Evolutionary conservation across 306 rosid species (phyloP), one percentile per base, ranked within the genome.

Genomic region (Rosa persica): DNA sequence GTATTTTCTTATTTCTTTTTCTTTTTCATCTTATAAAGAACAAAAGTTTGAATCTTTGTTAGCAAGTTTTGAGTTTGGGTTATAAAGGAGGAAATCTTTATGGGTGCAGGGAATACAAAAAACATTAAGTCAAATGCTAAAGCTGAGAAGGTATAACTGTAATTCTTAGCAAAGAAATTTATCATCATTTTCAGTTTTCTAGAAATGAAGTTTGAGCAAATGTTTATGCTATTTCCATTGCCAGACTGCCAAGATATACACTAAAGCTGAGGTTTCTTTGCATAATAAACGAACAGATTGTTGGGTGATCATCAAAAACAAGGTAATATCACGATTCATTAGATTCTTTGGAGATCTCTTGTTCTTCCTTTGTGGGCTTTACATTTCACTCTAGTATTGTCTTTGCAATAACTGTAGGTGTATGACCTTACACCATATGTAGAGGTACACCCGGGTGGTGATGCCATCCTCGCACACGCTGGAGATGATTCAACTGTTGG

Each of bases 371-470:
- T 4, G 2, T 19, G 47, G 23, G 44, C 0, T 67, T 66, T 11
- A 42, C 71, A 16, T 66, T 65, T 72, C 30, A 3, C 79, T 39
- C 27, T 78, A 65, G n/a, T 39, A 82, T 75, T 75, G 5, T 39
- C 67, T 51, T 6, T 46, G 72, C 76, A 9, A 30, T 81, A 66
- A 42, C 49, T 69, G 58, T 69, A 94, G 98, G 98, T 95, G 39
- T 95, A 87, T 74, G 97, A 95, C 81, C 91, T 95, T 55, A 92
- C 97, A 78, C 80, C 98, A 36, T 92, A 95, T 46, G 98, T 95
- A 60, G 98, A 95, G 78, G 98, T 91, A 83, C 98, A 95, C 85
- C 98, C 98, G 4, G 98, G 98, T 67, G 98, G 98, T 61, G 98
- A 95, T 84, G 96, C 98, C 81, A 95, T 95, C 84, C 84, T 92